phyloP scores from a whole-genome alignment of 495 filamentous ascomycete species.

The Daldinia caldariorum region DNA sequence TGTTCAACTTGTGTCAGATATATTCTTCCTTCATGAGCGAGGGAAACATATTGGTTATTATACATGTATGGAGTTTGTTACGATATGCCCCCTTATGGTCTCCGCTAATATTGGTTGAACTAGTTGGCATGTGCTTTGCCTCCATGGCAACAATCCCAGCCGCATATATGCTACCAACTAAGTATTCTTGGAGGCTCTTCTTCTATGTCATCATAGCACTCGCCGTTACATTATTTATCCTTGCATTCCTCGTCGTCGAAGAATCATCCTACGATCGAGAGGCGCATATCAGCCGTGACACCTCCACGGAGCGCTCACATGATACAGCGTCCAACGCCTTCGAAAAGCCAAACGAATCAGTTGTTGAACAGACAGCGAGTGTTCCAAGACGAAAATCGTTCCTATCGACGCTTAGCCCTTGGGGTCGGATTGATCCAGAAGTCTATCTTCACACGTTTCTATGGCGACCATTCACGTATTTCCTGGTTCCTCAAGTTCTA shows the following conservation, averaged over 20 bases:
- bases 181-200: constrained; percentile 58
- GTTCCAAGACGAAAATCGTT: constrained; percentile 55
- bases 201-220: constrained; percentile 59
- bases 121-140: constrained; percentile 47
- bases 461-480: constrained; percentile 62
- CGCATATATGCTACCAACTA: constrained; percentile 51
- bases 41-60: constrained; percentile 73
- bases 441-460: constrained; percentile 60
- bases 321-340: constrained; percentile 3
- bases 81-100: not conserved
- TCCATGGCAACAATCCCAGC: constrained; percentile 50
- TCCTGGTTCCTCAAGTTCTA: constrained; percentile 63
- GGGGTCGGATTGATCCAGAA: constrained; percentile 55
- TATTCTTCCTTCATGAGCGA: constrained; percentile 73
- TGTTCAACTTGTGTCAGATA: constrained; percentile 71
- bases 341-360: constrained; percentile 24
- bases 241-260: constrained; percentile 49
- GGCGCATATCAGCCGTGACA: constrained; percentile 18
- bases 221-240: constrained; percentile 64
- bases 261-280: constrained; percentile 65
- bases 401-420: constrained; percentile 53
- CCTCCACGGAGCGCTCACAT: constrained; percentile 11
- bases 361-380: constrained; percentile 26
- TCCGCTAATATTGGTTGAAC: not conserved
- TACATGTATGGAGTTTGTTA: constrained; percentile 34